Evolutionary conservation across 441 rosid species (phyloP), one percentile per base, ranked within the genome.

Genomic region (Dalechampia spathulata): DNA sequence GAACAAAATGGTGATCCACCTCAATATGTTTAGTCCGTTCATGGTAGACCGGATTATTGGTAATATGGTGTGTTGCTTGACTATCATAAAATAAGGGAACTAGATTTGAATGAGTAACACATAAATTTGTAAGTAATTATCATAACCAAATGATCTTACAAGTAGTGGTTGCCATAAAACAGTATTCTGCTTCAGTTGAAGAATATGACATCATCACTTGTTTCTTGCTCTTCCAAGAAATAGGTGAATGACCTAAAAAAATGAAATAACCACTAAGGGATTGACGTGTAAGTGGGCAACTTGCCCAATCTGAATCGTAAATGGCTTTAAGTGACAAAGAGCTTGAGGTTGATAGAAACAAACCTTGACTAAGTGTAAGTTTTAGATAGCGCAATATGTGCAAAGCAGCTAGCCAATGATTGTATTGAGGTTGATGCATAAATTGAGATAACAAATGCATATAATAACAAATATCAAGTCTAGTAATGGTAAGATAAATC

Each of bases 391-490:
- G 0, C 1, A 57, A 8, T 3, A 32, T 19, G 0, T 43, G 17
- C 1, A 57, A 10, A 3, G 30, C 42, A 4, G 30, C 32, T 13
- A 2, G 13, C 55, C 40, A 38, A 13, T 49, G 56, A 0, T 12
- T 19, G 1, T 22, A 14, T 0, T 2, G 34, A 0, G 58, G 65
- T 15, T 20, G 23, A 6, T 52, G 23, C 58, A 61, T 61, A 12
- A 61, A 52, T 25, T 43, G 50, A 22, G 51, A 26, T 0, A 61
- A 27, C 1, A 41, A 16, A 30, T 61, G 58, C 23, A 51, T 23
- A 23, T 14, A 41, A 16, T 51, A 61, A 1, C 7, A 19, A 2
- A 61, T 12, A 0, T 61, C 25, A 0, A 22, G 52, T 7, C 52
- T 19, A 6, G 58, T 51, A 12, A 52, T 34, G 2, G 43, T 21